Evolutionary conservation across 805 yeast species (phyloP).

Genomic region (Wickerhamomyces kurtzmanii): DNA sequence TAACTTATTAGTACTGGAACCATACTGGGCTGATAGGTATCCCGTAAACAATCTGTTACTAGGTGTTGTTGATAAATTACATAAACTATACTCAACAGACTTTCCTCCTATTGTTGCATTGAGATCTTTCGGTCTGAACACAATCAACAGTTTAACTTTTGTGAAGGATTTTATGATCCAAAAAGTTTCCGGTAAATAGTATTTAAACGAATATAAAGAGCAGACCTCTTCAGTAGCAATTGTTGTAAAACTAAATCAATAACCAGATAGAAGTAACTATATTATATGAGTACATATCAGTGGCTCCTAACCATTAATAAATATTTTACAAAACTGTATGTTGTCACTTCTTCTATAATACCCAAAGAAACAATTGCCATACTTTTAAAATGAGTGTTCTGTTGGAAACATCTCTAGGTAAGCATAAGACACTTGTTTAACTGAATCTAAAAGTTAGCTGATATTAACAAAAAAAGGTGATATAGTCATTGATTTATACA

Average conservation of each 20-base stretch:
- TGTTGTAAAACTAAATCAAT: too few species aligned
- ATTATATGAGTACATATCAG: too few species aligned
- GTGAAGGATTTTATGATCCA: conserved; percentile 64
- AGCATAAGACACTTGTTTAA: conserved; percentile 4
- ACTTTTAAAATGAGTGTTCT: conserved; percentile 32
- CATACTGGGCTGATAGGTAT: conserved; percentile 78
- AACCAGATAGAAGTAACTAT: too few species aligned
- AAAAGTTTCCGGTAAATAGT: conserved; percentile 33
- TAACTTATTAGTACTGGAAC: conserved; percentile 67
- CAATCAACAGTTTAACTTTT: conserved; percentile 52
- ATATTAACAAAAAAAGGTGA: conserved; percentile 32
- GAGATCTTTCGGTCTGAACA: conserved; percentile 67
- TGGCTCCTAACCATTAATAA: too few species aligned
- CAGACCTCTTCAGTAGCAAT: too few species aligned
- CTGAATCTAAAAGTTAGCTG: conserved; percentile 5
- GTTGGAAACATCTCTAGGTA: conserved; percentile 28
- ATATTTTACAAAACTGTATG: too few species aligned
- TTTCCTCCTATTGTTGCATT: conserved; percentile 63
- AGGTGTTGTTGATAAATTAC: conserved; percentile 87
- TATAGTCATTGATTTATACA: conserved; percentile 37
- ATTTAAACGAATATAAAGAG: too few species aligned
- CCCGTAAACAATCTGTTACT: conserved; percentile 70
- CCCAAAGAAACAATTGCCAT: too few species aligned
- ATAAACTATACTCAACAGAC: conserved; percentile 74
- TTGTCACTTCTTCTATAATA: too few species aligned